These are phyloP conservation scores for Staphylotrichum tortipilum DNA, from an alignment of 495 filamentous ascomycete genomes.

Conservation along the genomic window DNA sequence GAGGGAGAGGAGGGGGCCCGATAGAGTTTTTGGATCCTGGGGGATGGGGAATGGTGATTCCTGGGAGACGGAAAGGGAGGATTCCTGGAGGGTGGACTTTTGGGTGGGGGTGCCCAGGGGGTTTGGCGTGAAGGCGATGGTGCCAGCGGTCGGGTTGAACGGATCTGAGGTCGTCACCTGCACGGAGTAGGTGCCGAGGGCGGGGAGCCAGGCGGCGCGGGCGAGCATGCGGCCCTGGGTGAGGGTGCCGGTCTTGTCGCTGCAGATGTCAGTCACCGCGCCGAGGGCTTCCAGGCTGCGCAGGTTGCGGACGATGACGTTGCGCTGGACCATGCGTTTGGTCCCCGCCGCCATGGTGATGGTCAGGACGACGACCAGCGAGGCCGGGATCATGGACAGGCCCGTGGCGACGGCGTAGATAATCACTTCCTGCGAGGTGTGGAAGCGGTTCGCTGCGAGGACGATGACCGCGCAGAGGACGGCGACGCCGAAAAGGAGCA, in stretches of 20 bases:
- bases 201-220: slow-evolving; percentile 70
- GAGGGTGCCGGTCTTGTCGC: slow-evolving; percentile 77
- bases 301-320: slow-evolving; percentile 68
- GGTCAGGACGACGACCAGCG: slow-evolving; percentile 59
- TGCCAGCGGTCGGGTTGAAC: slow-evolving; percentile 24
- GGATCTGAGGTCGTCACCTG: slow-evolving; percentile 46
- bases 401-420: slow-evolving; percentile 73
- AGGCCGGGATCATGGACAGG: slow-evolving; percentile 63
- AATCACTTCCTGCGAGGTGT: slow-evolving; percentile 63
- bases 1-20: too few species aligned
- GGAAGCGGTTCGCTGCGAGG: slow-evolving; percentile 64
- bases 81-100: too few species aligned
- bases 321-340: slow-evolving; percentile 63
- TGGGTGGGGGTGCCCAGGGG: too few species aligned
- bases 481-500: slow-evolving; percentile 64
- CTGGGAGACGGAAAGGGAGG: too few species aligned
- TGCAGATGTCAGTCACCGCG: slow-evolving; percentile 79
- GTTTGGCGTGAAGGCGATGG: slow-evolving; percentile 21
- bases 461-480: slow-evolving; percentile 71
- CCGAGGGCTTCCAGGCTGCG: slow-evolving; percentile 73
- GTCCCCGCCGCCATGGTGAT: slow-evolving; percentile 74
- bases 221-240: slow-evolving; percentile 71
- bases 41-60: too few species aligned
- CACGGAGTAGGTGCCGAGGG: slow-evolving; percentile 48
- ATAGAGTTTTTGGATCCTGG: too few species aligned